A percentile compares a stretch with the other conserved stretches of the same genome.
Evolutionary conservation across 2,329 filamentous ascomycete species (phyloP).

Genomic region (Ustulina deusta): DNA sequence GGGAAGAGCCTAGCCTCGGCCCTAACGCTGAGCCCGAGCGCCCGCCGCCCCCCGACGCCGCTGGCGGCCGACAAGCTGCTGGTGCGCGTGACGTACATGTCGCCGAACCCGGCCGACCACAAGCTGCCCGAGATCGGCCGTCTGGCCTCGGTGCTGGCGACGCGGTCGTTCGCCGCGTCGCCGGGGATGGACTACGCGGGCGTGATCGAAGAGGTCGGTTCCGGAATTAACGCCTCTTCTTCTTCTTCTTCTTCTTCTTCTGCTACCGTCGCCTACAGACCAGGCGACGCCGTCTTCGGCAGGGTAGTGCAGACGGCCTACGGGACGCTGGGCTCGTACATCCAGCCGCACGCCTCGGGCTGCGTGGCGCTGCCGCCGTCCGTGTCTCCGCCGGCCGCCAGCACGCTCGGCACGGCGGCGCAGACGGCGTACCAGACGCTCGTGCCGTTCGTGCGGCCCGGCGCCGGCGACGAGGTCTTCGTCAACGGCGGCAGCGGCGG

Average conservation of each 20-base stretch:
- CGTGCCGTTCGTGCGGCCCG: slow-evolving; percentile 59
- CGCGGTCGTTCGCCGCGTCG: slow-evolving; percentile 56
- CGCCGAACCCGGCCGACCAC: slow-evolving; percentile 74
- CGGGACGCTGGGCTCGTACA: slow-evolving; percentile 59
- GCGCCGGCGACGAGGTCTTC: slow-evolving; percentile 66
- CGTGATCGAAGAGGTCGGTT: slow-evolving; percentile 53
- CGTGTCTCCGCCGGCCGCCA: slow-evolving; percentile 56
- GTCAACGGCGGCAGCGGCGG: slow-evolving; percentile 75
- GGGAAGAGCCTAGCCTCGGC: slow-evolving; percentile 64
- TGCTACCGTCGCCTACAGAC: slow-evolving; percentile 43
- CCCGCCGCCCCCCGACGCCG: slow-evolving; percentile 55
- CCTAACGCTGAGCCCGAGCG: slow-evolving; percentile 59
- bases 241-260: background rate
- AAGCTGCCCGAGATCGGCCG: slow-evolving; percentile 67
- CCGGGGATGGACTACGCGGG: slow-evolving; percentile 65
- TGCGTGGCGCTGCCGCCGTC: slow-evolving; percentile 57
- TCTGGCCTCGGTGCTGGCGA: slow-evolving; percentile 54
- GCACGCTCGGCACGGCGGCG: slow-evolving; percentile 59
- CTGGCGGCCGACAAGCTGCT: slow-evolving; percentile 62
- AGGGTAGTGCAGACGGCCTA: slow-evolving; percentile 48
- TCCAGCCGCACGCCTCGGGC: slow-evolving; percentile 47
- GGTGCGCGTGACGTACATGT: slow-evolving; percentile 64
- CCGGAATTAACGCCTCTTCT: slow-evolving; percentile 33
- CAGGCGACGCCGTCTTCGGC: slow-evolving; percentile 62
- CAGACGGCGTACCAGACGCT: slow-evolving; percentile 62